phyloP scores from a whole-genome alignment of 352 stramenopile genomes.

The Pythium apleroticum region DNA sequence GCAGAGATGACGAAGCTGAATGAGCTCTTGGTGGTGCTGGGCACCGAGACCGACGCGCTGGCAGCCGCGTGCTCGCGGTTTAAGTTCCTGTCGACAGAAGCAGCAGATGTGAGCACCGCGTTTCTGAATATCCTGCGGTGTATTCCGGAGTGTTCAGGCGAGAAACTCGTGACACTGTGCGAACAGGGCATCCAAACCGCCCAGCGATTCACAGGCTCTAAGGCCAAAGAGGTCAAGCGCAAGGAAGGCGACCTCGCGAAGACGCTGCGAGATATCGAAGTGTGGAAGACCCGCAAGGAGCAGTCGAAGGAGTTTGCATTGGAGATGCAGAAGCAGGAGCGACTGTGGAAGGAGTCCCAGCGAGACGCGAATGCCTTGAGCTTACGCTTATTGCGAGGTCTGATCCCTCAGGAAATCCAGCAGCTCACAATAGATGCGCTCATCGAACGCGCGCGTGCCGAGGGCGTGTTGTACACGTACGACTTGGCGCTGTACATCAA shows the following conservation, averaged over 20 bases:
- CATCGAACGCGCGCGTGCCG: constrained; percentile 36
- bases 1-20: constrained; percentile 45
- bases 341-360: constrained; percentile 43
- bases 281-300: constrained; percentile 64
- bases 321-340: constrained; percentile 55
- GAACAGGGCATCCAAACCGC: constrained; percentile 46
- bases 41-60: constrained; percentile 48
- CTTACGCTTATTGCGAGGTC: constrained; percentile 41
- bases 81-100: constrained; percentile 34
- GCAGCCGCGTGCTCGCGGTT: constrained; percentile 32
- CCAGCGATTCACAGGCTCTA: constrained; percentile 46
- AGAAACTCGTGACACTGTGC: constrained; percentile 45
- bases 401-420: constrained; percentile 58
- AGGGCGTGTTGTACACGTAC: constrained; percentile 61
- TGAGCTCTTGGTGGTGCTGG: constrained; percentile 45
- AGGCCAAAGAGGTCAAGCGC: constrained; percentile 44
- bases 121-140: constrained; percentile 32
- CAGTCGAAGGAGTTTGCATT: constrained; percentile 52
- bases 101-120: constrained; percentile 22
- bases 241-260: constrained; percentile 60
- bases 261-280: constrained; percentile 55
- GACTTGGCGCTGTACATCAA: constrained; percentile 80
- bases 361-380: constrained; percentile 39
- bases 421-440: constrained; percentile 55
- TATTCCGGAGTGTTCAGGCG: constrained; percentile 49